These are phyloP conservation scores for Fusarium irregulare DNA, from an alignment of 2,329 filamentous ascomycete species.

Conservation along the genomic window DNA sequence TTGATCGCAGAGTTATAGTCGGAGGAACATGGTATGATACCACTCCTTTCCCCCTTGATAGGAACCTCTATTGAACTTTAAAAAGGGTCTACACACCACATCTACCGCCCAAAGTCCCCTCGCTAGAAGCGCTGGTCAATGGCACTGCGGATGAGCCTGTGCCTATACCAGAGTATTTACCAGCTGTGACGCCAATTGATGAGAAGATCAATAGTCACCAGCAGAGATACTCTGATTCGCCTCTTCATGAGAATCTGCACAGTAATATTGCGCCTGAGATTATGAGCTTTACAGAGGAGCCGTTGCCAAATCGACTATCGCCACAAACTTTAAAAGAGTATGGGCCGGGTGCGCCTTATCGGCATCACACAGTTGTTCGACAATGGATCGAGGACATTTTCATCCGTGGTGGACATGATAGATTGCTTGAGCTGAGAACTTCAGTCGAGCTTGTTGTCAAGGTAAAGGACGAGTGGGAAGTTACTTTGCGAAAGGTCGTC, in stretches of 20 bases:
- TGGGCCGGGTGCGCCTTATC: slow-evolving; percentile 3
- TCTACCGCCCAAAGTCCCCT: slow-evolving; percentile 14
- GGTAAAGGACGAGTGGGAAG: slow-evolving; percentile 9
- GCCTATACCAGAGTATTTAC: slow-evolving; percentile 23
- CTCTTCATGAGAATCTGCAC: slow-evolving; percentile 17
- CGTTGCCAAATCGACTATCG: slow-evolving; percentile 13
- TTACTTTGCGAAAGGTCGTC: slow-evolving; percentile 21
- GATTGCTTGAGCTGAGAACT: slow-evolving; percentile 18
- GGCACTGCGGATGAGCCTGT: slow-evolving; percentile 28
- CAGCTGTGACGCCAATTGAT: slow-evolving; percentile 30
- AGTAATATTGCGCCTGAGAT: slow-evolving; percentile 29
- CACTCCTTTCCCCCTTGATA: not conserved
- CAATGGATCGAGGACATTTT: slow-evolving; percentile 30
- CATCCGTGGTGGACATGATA: not conserved
- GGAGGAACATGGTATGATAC: slow-evolving; percentile 25
- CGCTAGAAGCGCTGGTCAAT: slow-evolving; percentile 1
- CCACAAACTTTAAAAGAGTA: slow-evolving; percentile 11
- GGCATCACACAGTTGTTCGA: slow-evolving; percentile 20
- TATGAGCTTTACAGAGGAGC: slow-evolving; percentile 29
- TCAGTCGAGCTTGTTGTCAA: slow-evolving; percentile 20
- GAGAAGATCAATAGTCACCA: slow-evolving; percentile 37
- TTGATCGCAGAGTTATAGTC: slow-evolving; percentile 19
- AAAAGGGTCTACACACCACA: slow-evolving; percentile 22
- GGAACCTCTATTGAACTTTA: not conserved
- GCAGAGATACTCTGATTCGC: slow-evolving; percentile 30